Conservation (phyloP, 2,329 filamentous ascomycete genomes). For the Neobulgaria alba region DNA sequence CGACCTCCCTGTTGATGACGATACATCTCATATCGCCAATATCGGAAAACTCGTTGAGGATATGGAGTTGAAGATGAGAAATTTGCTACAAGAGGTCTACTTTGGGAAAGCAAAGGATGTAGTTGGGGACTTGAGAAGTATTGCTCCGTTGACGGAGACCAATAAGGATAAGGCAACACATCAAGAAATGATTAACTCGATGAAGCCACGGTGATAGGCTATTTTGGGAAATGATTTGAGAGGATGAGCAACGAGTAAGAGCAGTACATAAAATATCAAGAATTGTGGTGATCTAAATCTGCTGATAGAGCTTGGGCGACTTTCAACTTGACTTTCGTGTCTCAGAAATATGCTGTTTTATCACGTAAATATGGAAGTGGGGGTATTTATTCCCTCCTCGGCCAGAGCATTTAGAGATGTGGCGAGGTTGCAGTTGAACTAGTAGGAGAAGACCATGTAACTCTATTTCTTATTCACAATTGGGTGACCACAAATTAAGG, state of each 20-base stretch:
- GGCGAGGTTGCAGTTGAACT: no score
- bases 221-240: neutral
- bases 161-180: constrained; percentile 79
- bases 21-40: constrained; percentile 91
- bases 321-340: no score
- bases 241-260: neutral
- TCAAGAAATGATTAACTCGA: constrained; percentile 70
- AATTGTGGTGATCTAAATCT: no score
- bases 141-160: constrained; percentile 74
- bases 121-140: constrained; percentile 86
- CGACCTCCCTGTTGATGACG: constrained; percentile 80
- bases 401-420: no score
- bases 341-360: no score
- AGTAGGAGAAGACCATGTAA: no score
- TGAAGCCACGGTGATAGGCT: constrained; percentile 28
- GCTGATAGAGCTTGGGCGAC: no score
- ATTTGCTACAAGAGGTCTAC: constrained; percentile 95
- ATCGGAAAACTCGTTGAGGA: constrained; percentile 92
- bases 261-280: no score
- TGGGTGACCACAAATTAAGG: no score
- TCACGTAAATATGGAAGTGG: no score
- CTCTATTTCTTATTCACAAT: no score
- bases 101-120: constrained; percentile 99
- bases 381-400: no score
- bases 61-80: constrained; percentile 99